These are phyloP conservation scores for Inonotus hispidus DNA, from an alignment of 1,284 basidiomycete genomes.

Conservation along the genomic window DNA sequence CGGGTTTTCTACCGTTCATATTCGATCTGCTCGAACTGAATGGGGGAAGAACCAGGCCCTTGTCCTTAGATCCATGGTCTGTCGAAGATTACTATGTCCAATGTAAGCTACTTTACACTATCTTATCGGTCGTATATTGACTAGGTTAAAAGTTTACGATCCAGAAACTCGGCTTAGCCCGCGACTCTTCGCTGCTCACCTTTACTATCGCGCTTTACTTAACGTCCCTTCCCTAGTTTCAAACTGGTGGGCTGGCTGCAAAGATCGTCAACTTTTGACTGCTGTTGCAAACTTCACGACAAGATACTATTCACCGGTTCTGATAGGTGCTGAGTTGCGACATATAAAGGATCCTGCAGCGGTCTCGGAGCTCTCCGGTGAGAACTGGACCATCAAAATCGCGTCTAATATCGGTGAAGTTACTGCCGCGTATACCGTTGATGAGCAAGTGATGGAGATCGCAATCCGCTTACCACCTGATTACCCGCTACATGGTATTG, in stretches of 20 bases:
- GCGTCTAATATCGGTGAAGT: conserved; percentile 68
- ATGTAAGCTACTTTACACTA: conserved; percentile 42
- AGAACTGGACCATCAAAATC: conserved; percentile 80
- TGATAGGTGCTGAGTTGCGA: conserved; percentile 80
- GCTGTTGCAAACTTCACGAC: conserved; percentile 78
- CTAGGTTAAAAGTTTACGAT: conserved; percentile 52
- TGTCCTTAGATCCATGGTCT: conserved; percentile 79
- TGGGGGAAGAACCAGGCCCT: conserved; percentile 50
- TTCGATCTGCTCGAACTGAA: conserved; percentile 67
- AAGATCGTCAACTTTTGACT: conserved; percentile 82
- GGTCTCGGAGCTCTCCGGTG: conserved; percentile 67
- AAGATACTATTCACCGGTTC: conserved; percentile 84
- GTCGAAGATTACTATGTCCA: conserved; percentile 85
- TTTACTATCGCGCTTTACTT: conserved; percentile 83
- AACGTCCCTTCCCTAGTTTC: conserved; percentile 81
- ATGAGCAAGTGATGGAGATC: conserved; percentile 94
- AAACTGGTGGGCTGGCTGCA: conserved; percentile 81
- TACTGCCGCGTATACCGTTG: conserved; percentile 78
- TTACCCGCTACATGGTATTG: conserved; percentile 88
- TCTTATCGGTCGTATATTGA: conserved; percentile 15
- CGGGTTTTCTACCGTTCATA: conserved; percentile 70
- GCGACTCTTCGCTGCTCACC: conserved; percentile 76
- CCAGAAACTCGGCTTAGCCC: conserved; percentile 51
- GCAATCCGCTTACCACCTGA: conserved; percentile 83
- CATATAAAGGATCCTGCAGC: conserved; percentile 66